These are phyloP conservation scores for Populus hybrid DNA, from an alignment of 441 rosid species.

Conservation along the genomic window DNA sequence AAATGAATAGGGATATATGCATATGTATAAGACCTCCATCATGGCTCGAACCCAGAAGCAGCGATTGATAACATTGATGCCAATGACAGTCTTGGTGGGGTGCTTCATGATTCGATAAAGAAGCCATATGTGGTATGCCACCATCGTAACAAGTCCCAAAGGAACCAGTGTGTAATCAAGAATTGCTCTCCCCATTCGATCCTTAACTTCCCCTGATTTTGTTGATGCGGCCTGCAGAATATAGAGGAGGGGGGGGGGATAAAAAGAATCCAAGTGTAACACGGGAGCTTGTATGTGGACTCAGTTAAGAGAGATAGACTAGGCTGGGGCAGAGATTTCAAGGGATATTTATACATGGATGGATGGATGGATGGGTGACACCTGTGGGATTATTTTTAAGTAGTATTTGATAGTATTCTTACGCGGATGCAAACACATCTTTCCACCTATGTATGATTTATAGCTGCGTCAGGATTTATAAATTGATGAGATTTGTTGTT, in stretches of 20 bases:
- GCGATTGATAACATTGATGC: slow-evolving; percentile 77
- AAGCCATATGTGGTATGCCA: slow-evolving; percentile 73
- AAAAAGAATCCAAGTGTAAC: slow-evolving; percentile 19
- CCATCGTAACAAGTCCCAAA: slow-evolving; percentile 50
- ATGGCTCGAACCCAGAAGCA: slow-evolving; percentile 85
- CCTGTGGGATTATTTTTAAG: no score
- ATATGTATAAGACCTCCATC: slow-evolving; percentile 66
- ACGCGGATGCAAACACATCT: no score
- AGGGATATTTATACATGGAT: neutral
- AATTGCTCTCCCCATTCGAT: slow-evolving; percentile 38
- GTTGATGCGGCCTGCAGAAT: neutral
- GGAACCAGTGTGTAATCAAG: slow-evolving; percentile 67
- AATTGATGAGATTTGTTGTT: no score
- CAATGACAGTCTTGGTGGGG: slow-evolving; percentile 70
- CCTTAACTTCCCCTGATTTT: neutral
- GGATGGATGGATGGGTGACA: no score
- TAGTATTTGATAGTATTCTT: no score
- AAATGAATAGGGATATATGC: neutral
- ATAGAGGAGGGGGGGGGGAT: slow-evolving; percentile 4
- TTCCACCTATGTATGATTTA: no score
- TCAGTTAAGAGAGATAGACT: neutral
- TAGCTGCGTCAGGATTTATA: no score
- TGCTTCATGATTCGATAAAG: slow-evolving; percentile 48
- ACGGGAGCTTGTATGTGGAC: slow-evolving; percentile 25
- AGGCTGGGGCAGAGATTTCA: neutral